phyloP scores from a whole-genome alignment of 768 basidiomycete genomes.

The Phylloporus scabripes region DNA sequence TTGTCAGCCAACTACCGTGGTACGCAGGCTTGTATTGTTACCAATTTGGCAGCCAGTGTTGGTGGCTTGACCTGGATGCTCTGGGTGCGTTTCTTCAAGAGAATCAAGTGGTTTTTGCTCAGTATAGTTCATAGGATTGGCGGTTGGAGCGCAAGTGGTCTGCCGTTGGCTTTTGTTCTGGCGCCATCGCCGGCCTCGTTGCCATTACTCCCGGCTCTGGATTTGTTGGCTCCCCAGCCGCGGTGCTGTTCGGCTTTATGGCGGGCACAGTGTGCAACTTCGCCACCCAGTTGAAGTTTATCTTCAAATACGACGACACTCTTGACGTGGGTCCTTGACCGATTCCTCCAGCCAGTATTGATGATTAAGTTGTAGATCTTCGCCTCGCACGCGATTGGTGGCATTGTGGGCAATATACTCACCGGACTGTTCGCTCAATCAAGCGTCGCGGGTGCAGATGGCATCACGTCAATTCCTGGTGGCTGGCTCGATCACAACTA shows the following conservation, averaged over 20 bases:
- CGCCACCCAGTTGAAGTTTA: constrained; percentile 91
- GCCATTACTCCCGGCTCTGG: constrained; percentile 86
- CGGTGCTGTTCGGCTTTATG: constrained; percentile 80
- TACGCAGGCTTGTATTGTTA: constrained; percentile 84
- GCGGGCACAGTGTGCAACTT: constrained; percentile 87
- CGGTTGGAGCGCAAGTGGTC: constrained; percentile 92
- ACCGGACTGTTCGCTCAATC: constrained; percentile 87
- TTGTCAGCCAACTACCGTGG: constrained; percentile 86
- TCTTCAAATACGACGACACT: constrained; percentile 70
- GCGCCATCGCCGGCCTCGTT: constrained; percentile 86
- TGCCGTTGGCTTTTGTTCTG: constrained; percentile 92
- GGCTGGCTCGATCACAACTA: constrained; percentile 87
- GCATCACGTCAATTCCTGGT: constrained; percentile 56
- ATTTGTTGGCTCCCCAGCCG: constrained; percentile 75
- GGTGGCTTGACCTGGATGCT: constrained; percentile 91
- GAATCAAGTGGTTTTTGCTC: neutral
- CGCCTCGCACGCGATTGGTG: constrained; percentile 76
- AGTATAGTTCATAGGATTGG: constrained; percentile 56
- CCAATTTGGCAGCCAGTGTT: constrained; percentile 87
- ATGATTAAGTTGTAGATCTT: constrained; percentile 57
- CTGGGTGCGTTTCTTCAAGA: constrained; percentile 44
- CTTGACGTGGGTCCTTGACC: constrained; percentile 55
- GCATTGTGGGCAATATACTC: constrained; percentile 74
- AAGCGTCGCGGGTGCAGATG: constrained; percentile 77
- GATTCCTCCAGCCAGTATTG: neutral